Conservation (phyloP, 2,329 filamentous ascomycete species). For the Bretziella fagacearum region DNA sequence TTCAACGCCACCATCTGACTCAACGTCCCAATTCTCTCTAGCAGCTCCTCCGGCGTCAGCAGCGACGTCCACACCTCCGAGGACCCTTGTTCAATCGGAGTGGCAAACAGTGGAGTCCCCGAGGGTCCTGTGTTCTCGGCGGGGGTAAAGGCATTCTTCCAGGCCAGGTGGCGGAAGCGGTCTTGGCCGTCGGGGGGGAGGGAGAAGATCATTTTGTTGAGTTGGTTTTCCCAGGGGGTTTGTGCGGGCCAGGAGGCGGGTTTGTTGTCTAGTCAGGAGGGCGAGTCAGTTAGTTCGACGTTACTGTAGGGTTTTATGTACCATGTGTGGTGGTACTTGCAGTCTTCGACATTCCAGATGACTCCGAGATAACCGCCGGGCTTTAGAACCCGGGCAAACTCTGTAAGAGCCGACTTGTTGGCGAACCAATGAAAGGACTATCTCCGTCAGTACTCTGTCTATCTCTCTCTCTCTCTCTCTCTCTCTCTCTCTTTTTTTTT, state of each 20-base stretch:
- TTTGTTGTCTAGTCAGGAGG: slow-evolving; percentile 40
- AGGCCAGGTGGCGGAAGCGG: slow-evolving; percentile 47
- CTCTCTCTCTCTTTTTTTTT: neutral
- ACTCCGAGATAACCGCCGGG: slow-evolving; percentile 44
- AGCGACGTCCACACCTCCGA: slow-evolving; percentile 39
- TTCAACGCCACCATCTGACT: slow-evolving; percentile 47
- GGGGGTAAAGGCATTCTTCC: slow-evolving; percentile 46
- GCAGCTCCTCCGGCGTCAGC: slow-evolving; percentile 42
- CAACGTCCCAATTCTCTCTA: slow-evolving; percentile 47
- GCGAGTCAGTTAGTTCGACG: neutral
- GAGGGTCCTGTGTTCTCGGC: slow-evolving; percentile 28
- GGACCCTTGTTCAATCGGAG: slow-evolving; percentile 43
- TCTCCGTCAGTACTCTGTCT: neutral
- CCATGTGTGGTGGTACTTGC: slow-evolving; percentile 26
- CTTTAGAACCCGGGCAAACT: slow-evolving; percentile 50
- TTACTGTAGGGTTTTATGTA: neutral
- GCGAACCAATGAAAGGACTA: slow-evolving; percentile 40
- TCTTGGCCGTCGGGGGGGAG: slow-evolving; percentile 38
- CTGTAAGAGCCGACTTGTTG: slow-evolving; percentile 33
- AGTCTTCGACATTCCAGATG: slow-evolving; percentile 62
- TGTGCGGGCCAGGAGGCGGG: slow-evolving; percentile 36
- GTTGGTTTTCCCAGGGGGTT: slow-evolving; percentile 42
- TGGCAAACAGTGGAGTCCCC: slow-evolving; percentile 34
- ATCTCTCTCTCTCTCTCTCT: neutral
- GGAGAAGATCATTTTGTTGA: slow-evolving; percentile 41